Percentiles rank a stretch among this genome's conserved stretches.
Conservation (phyloP, 805 yeast genomes). For the Torulaspora delbrueckii region DNA sequence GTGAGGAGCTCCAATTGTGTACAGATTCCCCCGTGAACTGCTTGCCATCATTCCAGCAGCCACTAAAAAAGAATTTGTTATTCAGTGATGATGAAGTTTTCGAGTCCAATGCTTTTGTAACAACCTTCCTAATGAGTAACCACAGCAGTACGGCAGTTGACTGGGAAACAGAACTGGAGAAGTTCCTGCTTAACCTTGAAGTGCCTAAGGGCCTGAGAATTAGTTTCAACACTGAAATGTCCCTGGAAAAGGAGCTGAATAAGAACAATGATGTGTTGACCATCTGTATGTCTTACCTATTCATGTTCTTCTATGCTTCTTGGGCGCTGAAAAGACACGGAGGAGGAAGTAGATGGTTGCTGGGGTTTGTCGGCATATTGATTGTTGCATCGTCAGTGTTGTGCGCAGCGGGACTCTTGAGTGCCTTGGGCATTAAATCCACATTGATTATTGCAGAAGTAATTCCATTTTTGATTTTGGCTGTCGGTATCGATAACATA, state of each 20-base stretch:
- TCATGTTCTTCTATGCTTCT: conserved; percentile 87
- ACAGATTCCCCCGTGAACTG: conserved; percentile 82
- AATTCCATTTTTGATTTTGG: conserved; percentile 86
- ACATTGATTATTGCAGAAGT: conserved; percentile 95
- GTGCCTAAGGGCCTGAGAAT: conserved; percentile 56
- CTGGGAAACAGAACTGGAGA: conserved; percentile 73
- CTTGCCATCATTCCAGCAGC: conserved; percentile 86
- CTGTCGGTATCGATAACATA: conserved; percentile 94
- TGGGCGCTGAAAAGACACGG: conserved; percentile 50
- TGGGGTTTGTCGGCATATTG: conserved; percentile 80
- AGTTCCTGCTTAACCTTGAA: conserved; percentile 47
- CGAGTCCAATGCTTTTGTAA: conserved; percentile 65
- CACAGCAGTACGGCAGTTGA: conserved; percentile 40
- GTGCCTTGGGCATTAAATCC: conserved; percentile 71
- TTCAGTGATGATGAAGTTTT: conserved; percentile 61
- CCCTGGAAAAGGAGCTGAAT: conserved; percentile 78
- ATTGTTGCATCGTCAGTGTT: conserved; percentile 77
- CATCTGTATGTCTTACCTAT: conserved; percentile 66
- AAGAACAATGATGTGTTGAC: conserved; percentile 72
- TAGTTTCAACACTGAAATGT: conserved; percentile 75
- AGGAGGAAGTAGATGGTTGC: conserved; percentile 53
- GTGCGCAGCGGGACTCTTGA: conserved; percentile 77
- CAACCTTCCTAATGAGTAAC: conserved; percentile 66
- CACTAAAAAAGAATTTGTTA: conserved; percentile 63
- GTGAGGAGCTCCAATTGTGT: conserved; percentile 50